Conservation (phyloP, 2,329 filamentous ascomycete species). For the Fusarium anguioides region DNA sequence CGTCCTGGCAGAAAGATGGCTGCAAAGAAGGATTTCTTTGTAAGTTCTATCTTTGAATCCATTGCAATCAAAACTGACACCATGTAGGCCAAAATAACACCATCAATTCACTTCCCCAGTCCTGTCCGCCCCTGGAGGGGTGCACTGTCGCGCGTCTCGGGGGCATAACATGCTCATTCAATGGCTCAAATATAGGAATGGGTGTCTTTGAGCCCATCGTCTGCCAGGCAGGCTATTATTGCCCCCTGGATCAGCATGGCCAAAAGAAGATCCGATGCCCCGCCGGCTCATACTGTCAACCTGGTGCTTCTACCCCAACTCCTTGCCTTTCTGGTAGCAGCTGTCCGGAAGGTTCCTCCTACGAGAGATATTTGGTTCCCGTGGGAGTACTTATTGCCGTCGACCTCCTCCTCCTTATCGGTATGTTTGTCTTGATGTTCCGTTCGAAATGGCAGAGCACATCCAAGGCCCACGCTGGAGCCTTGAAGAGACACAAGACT, state of each 20-base stretch:
- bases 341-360: slow-evolving; percentile 58
- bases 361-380: slow-evolving; percentile 58
- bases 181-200: slow-evolving; percentile 55
- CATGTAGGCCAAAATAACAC: slow-evolving; percentile 56
- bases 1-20: slow-evolving; percentile 51
- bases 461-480: slow-evolving; percentile 21
- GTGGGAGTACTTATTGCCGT: slow-evolving; percentile 55
- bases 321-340: slow-evolving; percentile 59
- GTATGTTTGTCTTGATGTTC: slow-evolving; percentile 40
- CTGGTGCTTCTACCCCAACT: slow-evolving; percentile 59
- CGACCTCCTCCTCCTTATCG: slow-evolving; percentile 55
- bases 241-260: slow-evolving; percentile 52
- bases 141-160: slow-evolving; percentile 54
- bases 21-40: slow-evolving; percentile 58
- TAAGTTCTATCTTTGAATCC: slow-evolving; percentile 39
- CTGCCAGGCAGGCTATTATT: slow-evolving; percentile 62
- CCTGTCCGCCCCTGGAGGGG: slow-evolving; percentile 53
- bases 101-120: slow-evolving; percentile 58
- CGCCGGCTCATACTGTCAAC: slow-evolving; percentile 62
- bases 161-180: slow-evolving; percentile 48
- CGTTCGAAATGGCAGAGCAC: slow-evolving; percentile 29
- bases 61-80: background rate
- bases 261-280: slow-evolving; percentile 57
- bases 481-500: slow-evolving; percentile 37
- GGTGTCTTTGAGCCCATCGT: slow-evolving; percentile 63